Evolutionary conservation across 75 land plant species (phyloP).

Genomic region (Picea glauca): DNA sequence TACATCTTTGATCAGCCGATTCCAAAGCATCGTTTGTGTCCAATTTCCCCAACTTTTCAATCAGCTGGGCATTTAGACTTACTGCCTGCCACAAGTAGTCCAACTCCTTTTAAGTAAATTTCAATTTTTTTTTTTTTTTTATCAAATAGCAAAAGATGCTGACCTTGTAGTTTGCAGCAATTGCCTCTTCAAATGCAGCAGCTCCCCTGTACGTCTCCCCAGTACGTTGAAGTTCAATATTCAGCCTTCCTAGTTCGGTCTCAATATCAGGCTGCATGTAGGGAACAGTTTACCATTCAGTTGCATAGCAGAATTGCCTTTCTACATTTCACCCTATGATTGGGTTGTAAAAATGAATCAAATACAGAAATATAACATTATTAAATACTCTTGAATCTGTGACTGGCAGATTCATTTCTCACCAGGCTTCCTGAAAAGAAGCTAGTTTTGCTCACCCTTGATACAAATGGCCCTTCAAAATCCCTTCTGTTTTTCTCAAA

Average conservation of each 20-base stretch:
- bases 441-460: background rate
- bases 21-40: constrained; percentile 22
- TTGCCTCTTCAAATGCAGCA: background rate
- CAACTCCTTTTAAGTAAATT: background rate
- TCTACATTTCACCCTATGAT: background rate
- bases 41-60: constrained; percentile 6
- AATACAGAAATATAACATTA: background rate
- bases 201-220: background rate
- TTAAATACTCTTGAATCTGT: background rate
- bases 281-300: background rate
- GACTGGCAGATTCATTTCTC: background rate
- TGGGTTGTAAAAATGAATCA: background rate
- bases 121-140: background rate
- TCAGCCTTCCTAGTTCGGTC: background rate
- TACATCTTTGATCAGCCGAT: constrained; percentile 18
- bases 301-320: background rate
- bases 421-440: background rate
- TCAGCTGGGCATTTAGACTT: background rate
- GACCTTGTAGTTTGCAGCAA: background rate
- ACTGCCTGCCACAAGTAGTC: background rate
- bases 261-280: constrained; percentile 27
- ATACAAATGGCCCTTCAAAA: background rate
- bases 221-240: background rate
- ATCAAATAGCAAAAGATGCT: background rate
- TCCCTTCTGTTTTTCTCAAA: background rate